Evolutionary conservation across 176 grass and related monocot genomes (phyloP).

Genomic region (Aegilops tauschii): DNA sequence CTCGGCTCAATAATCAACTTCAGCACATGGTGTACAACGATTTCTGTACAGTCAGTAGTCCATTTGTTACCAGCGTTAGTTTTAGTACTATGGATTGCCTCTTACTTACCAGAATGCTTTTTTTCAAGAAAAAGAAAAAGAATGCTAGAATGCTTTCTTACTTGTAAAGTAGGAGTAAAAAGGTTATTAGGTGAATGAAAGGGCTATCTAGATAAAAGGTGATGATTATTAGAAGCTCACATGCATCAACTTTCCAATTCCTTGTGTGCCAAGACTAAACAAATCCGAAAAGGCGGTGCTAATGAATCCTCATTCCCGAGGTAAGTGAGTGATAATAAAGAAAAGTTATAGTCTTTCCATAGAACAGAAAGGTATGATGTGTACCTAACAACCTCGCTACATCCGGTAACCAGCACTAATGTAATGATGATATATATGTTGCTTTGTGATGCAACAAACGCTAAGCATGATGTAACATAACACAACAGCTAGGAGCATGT

Average conservation of each 20-base stretch:
- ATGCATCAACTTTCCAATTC: neutral
- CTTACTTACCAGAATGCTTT: too few relatives aligned
- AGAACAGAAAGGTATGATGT: neutral
- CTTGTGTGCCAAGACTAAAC: conserved; percentile 36
- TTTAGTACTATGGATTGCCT: too few relatives aligned
- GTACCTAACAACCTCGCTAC: neutral
- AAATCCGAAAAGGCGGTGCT: conserved; percentile 1
- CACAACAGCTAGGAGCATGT: neutral
- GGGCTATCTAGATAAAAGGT: neutral
- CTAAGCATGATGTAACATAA: conserved; percentile 26
- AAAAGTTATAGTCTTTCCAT: conserved; percentile 16
- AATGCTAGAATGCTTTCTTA: neutral
- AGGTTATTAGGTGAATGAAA: neutral
- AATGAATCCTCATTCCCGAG: conserved; percentile 26
- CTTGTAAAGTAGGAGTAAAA: neutral
- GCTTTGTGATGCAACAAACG: conserved; percentile 26
- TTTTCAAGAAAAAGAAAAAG: too few relatives aligned
- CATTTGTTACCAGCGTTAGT: too few relatives aligned
- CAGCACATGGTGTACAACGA: too few relatives aligned
- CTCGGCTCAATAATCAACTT: too few relatives aligned
- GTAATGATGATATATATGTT: conserved; percentile 3
- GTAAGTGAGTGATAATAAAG: neutral
- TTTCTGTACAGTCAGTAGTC: too few relatives aligned
- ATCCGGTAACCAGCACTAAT: neutral
- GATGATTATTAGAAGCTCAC: conserved; percentile 30